A percentile compares a stretch with the other conserved stretches of the same genome.
phyloP scores from a whole-genome alignment of 805 yeast species.

The Ogataea kodamae region DNA sequence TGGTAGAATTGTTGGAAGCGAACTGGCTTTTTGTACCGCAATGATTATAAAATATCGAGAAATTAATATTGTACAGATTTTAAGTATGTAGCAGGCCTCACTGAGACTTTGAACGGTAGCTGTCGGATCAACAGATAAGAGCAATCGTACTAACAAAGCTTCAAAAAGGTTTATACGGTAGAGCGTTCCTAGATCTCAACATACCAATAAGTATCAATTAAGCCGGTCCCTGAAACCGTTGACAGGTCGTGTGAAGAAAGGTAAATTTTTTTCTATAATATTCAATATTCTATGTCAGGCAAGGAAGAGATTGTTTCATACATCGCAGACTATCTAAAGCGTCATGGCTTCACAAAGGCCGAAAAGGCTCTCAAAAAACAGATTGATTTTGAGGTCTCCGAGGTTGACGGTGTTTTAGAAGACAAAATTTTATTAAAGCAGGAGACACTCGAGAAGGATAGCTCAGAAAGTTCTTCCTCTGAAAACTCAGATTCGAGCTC shows the following conservation, averaged over 20 bases:
- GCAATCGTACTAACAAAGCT: no score
- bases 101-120: no score
- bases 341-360: slow-evolving; percentile 24
- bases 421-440: slow-evolving; percentile 6
- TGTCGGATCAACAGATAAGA: no score
- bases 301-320: slow-evolving; percentile 19
- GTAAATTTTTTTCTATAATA: slow-evolving; percentile 5
- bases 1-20: no score
- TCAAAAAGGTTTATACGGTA: no score
- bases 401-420: slow-evolving; percentile 15
- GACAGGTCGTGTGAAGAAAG: slow-evolving; percentile 5
- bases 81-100: no score
- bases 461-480: slow-evolving; percentile 1
- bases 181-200: no score
- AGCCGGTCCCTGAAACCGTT: no score
- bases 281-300: slow-evolving; percentile 15
- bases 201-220: no score
- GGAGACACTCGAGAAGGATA: slow-evolving; percentile 8
- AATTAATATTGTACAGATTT: no score
- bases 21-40: no score
- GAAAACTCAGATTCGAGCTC: slow-evolving; percentile 9
- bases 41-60: no score
- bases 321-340: slow-evolving; percentile 25
- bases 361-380: slow-evolving; percentile 21
- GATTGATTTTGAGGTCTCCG: slow-evolving; percentile 13